Evolutionary conservation across 169 alveolate genomes (phyloP).

Genomic region (Plasmodium yoelii): DNA sequence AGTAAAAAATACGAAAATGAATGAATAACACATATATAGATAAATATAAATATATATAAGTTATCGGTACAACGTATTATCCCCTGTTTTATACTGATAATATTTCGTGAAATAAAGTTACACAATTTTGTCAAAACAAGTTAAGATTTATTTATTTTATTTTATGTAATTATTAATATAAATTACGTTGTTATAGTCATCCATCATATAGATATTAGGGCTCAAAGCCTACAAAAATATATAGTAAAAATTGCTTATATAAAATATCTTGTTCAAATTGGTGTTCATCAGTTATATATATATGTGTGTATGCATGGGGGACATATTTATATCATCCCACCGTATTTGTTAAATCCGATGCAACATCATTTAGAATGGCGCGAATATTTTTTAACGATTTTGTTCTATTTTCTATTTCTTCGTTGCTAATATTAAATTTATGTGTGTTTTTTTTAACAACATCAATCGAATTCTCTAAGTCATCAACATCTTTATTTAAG

Average conservation of each 20-base stretch:
- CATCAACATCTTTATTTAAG: slow-evolving; percentile 61
- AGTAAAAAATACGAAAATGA: not conserved
- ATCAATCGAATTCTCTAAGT: slow-evolving; percentile 58
- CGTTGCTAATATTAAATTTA: slow-evolving; percentile 66
- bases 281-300: not conserved
- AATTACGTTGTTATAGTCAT: slow-evolving; percentile 39
- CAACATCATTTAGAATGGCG: slow-evolving; percentile 19
- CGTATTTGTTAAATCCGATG: slow-evolving; percentile 24
- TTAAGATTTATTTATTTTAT: not conserved
- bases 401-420: slow-evolving; percentile 63
- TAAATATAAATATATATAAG: not conserved
- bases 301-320: not conserved
- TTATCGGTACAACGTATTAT: not conserved
- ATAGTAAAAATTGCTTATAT: not conserved
- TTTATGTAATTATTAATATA: slow-evolving; percentile 7
- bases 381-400: slow-evolving; percentile 41
- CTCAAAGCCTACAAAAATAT: slow-evolving; percentile 27
- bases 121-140: not conserved
- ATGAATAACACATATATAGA: not conserved
- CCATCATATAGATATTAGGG: slow-evolving; percentile 12
- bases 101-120: slow-evolving; percentile 7
- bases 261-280: not conserved
- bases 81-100: not conserved
- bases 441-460: slow-evolving; percentile 57
- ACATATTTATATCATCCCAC: slow-evolving; percentile 5